Conservation (phyloP, 106 monocot genomes). For the Acanthochlamys bracteata region DNA sequence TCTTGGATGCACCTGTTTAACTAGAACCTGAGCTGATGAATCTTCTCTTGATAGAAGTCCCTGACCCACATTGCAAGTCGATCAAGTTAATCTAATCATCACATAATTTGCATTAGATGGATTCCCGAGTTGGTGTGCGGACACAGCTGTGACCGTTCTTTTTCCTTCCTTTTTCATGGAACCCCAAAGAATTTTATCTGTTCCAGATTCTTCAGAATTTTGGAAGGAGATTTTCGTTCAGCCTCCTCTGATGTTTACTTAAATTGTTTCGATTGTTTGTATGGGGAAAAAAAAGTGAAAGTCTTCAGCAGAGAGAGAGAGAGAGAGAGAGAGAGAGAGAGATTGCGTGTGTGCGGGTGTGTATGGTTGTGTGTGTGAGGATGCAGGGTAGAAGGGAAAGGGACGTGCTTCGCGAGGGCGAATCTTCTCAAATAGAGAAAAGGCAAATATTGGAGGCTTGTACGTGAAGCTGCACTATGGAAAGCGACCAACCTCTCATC, state of each 20-base stretch:
- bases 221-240: no score
- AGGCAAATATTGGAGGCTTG: conserved; percentile 81
- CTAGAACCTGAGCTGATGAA: no score
- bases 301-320: conserved; percentile 1
- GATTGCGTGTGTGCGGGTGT: no score
- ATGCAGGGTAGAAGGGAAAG: no score
- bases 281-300: no score
- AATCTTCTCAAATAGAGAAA: conserved; percentile 14
- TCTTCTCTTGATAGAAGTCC: no score
- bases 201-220: not conserved
- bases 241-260: no score
- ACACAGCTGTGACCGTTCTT: not conserved
- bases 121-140: not conserved
- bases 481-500: conserved; percentile 67
- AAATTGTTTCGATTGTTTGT: no score
- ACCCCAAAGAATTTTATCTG: not conserved
- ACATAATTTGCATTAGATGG: not conserved
- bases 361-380: no score
- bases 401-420: not conserved
- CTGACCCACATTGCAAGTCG: no score
- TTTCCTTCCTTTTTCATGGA: not conserved
- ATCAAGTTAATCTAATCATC: no score
- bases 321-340: conserved; percentile 1
- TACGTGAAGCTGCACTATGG: conserved; percentile 48
- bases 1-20: no score